Conservation (phyloP, 257 asterid genomes). For the Nicotiana obtusifolia region DNA sequence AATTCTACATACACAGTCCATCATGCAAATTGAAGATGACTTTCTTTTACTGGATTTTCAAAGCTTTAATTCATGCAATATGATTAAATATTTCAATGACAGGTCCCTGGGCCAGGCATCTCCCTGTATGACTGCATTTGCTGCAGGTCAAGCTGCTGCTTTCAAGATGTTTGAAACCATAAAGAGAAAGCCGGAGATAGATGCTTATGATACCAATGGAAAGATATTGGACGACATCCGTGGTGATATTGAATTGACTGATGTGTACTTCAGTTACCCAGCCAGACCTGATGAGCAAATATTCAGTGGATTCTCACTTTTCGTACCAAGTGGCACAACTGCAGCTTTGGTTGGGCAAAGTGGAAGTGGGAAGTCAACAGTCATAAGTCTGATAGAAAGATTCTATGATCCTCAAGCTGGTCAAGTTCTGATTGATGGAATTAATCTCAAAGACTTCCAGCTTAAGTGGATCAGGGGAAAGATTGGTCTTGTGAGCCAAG, state of each 20-base stretch:
- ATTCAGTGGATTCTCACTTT: conserved; percentile 58
- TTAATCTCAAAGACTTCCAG: conserved; percentile 61
- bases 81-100: conserved; percentile 14
- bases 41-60: background rate
- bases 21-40: background rate
- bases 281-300: conserved; percentile 70
- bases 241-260: conserved; percentile 62
- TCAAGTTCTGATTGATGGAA: conserved; percentile 66
- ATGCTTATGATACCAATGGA: conserved; percentile 60
- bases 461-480: conserved; percentile 82
- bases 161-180: conserved; percentile 82
- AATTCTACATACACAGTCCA: background rate
- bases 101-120: conserved; percentile 85
- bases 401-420: conserved; percentile 77
- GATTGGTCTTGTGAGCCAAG: conserved; percentile 87
- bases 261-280: conserved; percentile 62
- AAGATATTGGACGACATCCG: conserved; percentile 45
- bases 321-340: conserved; percentile 60
- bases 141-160: conserved; percentile 81
- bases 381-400: conserved; percentile 66
- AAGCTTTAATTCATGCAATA: conserved; percentile 1
- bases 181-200: conserved; percentile 58
- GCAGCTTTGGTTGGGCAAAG: conserved; percentile 88
- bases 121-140: conserved; percentile 74
- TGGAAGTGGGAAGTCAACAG: conserved; percentile 89